These are phyloP conservation scores for Dissoconium aciculare DNA, from an alignment of 2,329 filamentous ascomycete species.

Conservation along the genomic window DNA sequence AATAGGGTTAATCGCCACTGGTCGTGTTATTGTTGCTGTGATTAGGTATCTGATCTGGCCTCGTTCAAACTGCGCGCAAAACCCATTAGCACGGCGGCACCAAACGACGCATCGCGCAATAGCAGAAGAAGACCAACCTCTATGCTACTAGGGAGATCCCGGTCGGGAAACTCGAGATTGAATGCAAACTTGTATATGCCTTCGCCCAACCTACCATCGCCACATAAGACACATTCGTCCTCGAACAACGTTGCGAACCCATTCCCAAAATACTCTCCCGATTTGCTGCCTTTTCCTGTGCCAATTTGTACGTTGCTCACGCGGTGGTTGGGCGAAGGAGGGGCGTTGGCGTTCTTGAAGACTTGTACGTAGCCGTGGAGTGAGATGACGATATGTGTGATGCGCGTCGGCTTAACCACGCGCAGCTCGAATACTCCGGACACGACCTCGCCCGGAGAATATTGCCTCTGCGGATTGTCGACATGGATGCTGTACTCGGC, in stretches of 20 bases:
- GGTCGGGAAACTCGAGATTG: constrained; percentile 53
- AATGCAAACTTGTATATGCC: constrained; percentile 70
- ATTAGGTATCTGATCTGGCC: constrained; percentile 86
- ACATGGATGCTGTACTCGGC: constrained; percentile 66
- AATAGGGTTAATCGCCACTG: constrained; percentile 70
- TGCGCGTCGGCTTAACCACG: constrained; percentile 56
- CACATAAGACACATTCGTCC: constrained; percentile 66
- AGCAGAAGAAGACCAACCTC: no score
- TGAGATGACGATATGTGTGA: constrained; percentile 66
- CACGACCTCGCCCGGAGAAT: constrained; percentile 59
- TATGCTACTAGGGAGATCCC: constrained; percentile 74
- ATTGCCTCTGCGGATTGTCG: constrained; percentile 63
- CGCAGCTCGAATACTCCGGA: constrained; percentile 58
- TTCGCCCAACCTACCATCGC: constrained; percentile 58
- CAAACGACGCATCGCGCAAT: no score
- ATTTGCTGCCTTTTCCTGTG: constrained; percentile 38
- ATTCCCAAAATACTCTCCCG: constrained; percentile 51
- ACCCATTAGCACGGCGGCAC: constrained; percentile 11
- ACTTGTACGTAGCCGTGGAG: constrained; percentile 68
- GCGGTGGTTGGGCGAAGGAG: constrained; percentile 38
- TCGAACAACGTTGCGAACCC: constrained; percentile 70
- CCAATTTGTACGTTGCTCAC: constrained; percentile 36
- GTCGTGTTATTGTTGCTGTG: constrained; percentile 75
- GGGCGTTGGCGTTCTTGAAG: constrained; percentile 52
- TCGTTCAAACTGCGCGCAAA: constrained; percentile 66